Evolutionary conservation across 1,284 basidiomycete species (phyloP).

Genomic region (Volvariella volvacea): DNA sequence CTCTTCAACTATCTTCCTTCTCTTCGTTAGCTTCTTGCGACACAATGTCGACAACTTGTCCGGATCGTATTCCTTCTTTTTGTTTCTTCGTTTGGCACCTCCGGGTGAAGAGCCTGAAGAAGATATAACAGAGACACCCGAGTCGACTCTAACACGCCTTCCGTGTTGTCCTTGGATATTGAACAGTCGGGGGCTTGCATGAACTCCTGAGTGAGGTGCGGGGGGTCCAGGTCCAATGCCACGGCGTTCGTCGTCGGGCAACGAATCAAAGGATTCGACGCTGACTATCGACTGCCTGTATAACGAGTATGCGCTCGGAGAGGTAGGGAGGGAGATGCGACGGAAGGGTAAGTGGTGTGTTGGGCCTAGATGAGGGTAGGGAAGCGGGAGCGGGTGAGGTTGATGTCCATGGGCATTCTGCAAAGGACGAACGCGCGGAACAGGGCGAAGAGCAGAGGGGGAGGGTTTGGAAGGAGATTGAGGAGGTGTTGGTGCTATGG

Average conservation of each 20-base stretch:
- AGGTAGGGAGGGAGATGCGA: constrained; percentile 66
- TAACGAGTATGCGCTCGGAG: constrained; percentile 23
- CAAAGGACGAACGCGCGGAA: too few relatives aligned
- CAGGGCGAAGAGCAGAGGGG: too few relatives aligned
- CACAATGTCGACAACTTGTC: constrained; percentile 25
- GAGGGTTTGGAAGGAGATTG: too few relatives aligned
- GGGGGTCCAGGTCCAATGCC: not conserved
- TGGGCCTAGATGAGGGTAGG: constrained; percentile 19
- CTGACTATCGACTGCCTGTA: constrained; percentile 61
- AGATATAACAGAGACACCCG: not conserved
- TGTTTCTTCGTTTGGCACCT: constrained; percentile 5
- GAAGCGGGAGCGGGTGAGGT: not conserved
- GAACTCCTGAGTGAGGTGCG: not conserved
- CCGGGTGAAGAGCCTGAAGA: not conserved
- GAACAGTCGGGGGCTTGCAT: too few relatives aligned
- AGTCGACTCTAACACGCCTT: too few relatives aligned
- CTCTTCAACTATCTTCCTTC: constrained; percentile 61
- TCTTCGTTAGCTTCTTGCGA: constrained; percentile 35
- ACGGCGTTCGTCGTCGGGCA: constrained; percentile 37
- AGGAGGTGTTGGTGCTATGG: too few relatives aligned
- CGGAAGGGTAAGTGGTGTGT: constrained; percentile 51
- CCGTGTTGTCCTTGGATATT: too few relatives aligned
- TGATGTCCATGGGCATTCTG: too few relatives aligned
- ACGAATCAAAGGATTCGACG: constrained; percentile 61
- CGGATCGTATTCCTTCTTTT: constrained; percentile 23